Evolutionary conservation across 2,329 filamentous ascomycete species (phyloP), one percentile per base, ranked within the genome.

Genomic region (Diaporthe ampelina): DNA sequence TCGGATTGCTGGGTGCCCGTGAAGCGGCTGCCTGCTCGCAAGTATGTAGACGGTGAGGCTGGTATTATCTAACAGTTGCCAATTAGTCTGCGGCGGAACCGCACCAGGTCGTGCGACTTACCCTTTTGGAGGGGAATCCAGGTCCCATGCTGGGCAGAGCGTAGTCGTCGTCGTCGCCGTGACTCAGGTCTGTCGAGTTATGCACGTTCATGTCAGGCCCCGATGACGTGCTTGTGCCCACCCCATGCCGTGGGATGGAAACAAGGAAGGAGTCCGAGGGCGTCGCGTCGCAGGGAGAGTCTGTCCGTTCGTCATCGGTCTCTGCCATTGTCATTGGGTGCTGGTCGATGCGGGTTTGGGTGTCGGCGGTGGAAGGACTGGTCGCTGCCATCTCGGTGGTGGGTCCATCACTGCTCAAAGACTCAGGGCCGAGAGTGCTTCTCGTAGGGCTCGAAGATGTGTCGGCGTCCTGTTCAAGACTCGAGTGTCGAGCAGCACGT

Each of bases 1-100:
- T 98, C 96, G 3, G 96, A 98, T 81, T 96, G 94, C 80, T 99
- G 97, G 19, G 94, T 97, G 73, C 97, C 97, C 74, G 91, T 90
- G 81, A 98, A 99, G 79, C 91, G 94, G 84, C 95, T 98, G 24
- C 95, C 95, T 3, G 95, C 91, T 59, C 95, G 93, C 73, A 99
- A 87, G 82, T 93, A 97, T 0, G 95, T 97, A 0, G 94, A 98
- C 1, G 94, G 92, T n/a, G 94, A 92, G 72, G 92, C 92, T 3
- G 95, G 93, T 73, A 94, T 89, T 77, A 93, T 88, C 93, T 95
- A 73, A 17, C n/a, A 26, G 35, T 54, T 48, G 32, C 21, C 32
- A 43, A 32, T 75, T 37, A 74, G 61, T 61, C 54, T 9, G 8
- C 15, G 7, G 29, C 24, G n/a, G 21, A 37, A 24, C 54, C 19